Evolutionary conservation across 2,329 filamentous ascomycete genomes (phyloP).

Genomic region (Dactylellina sp.): DNA sequence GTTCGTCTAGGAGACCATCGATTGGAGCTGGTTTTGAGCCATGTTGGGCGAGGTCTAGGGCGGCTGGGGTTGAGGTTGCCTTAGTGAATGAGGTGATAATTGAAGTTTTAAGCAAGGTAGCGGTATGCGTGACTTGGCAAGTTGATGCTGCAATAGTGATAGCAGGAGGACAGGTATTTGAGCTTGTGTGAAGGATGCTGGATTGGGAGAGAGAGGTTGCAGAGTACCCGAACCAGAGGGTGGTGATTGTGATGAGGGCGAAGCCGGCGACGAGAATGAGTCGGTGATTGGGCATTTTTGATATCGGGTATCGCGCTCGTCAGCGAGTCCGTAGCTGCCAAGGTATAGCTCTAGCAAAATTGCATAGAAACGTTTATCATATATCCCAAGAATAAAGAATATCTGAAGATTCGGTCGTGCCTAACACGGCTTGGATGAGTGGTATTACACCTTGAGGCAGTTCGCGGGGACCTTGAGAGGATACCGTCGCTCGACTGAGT

Average conservation of each 20-base stretch:
- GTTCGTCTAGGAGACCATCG: slow-evolving; percentile 19
- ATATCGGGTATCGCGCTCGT: not conserved
- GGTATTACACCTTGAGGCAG: not conserved
- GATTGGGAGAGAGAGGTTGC: slow-evolving; percentile 28
- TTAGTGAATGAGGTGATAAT: slow-evolving; percentile 8
- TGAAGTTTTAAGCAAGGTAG: slow-evolving; percentile 41
- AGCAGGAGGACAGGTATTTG: slow-evolving; percentile 23
- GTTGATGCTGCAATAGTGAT: slow-evolving; percentile 37
- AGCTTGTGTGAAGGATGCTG: slow-evolving; percentile 15
- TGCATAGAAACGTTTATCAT: not conserved
- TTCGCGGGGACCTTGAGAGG: not conserved
- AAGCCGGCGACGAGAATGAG: slow-evolving; percentile 48
- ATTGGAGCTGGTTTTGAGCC: not conserved
- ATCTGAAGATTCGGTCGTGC: too few relatives aligned
- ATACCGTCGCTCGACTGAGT: too few relatives aligned
- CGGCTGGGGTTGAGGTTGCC: slow-evolving; percentile 11
- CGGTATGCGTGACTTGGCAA: slow-evolving; percentile 32
- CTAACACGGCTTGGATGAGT: too few relatives aligned
- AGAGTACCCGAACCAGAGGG: slow-evolving; percentile 53
- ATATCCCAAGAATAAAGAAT: not conserved
- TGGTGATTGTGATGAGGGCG: slow-evolving; percentile 42
- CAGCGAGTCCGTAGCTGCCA: not conserved
- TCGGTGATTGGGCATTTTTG: slow-evolving; percentile 41
- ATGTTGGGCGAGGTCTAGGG: not conserved
- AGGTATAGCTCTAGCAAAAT: not conserved